Evolutionary conservation across 1,139 yeast species (phyloP).

Genomic region (Yamadazyma spencermartinsiae): DNA sequence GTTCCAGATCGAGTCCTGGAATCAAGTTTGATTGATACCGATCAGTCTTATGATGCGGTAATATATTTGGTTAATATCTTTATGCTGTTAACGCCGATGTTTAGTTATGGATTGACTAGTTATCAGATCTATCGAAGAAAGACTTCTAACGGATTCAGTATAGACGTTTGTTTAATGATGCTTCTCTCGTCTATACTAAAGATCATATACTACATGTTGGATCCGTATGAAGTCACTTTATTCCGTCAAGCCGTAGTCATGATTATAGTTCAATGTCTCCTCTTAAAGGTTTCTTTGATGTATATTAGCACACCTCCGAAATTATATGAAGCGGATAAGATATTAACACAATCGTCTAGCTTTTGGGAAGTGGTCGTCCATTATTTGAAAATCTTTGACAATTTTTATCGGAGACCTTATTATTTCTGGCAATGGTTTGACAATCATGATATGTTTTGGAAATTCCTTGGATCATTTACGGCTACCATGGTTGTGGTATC

Average conservation of each 20-base stretch:
- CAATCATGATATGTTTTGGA: constrained; percentile 58
- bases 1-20: neutral
- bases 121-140: constrained; percentile 61
- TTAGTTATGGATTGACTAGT: constrained; percentile 85
- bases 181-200: constrained; percentile 72
- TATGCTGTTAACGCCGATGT: constrained; percentile 56
- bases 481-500: constrained; percentile 44
- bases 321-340: constrained; percentile 31
- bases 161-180: constrained; percentile 92
- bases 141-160: constrained; percentile 76
- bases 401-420: constrained; percentile 62
- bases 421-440: constrained; percentile 87
- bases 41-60: neutral
- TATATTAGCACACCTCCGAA: constrained; percentile 49
- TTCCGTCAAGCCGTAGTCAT: constrained; percentile 76
- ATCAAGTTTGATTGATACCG: neutral
- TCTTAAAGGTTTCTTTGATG: constrained; percentile 61
- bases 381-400: constrained; percentile 61
- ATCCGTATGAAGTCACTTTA: constrained; percentile 76
- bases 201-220: constrained; percentile 71
- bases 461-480: constrained; percentile 54
- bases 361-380: constrained; percentile 10
- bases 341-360: constrained; percentile 21
- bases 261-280: constrained; percentile 69
- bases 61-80: constrained; percentile 9